Base-by-base conservation (phyloP, 2,329 filamentous ascomycete genomes). In the Botryotinia globosa region DNA sequence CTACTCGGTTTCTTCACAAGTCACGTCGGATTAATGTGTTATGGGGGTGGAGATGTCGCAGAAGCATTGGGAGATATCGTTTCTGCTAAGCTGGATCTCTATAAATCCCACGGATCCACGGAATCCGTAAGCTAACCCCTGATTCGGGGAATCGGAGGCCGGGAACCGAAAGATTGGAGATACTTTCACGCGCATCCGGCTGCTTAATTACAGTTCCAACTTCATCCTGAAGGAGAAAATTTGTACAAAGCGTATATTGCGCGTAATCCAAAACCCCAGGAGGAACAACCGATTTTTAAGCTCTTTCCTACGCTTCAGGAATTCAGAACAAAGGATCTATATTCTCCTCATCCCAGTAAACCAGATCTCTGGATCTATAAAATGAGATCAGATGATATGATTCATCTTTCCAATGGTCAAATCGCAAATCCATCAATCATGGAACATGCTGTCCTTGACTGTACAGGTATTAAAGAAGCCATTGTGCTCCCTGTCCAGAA, bases 401-500 rank as follows among this genome's bases (percentile, higher is more conserved):
- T 74, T 34, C 42, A 39, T 22, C 51, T 73, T 25, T 25, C 62
- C 9, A 54, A 71, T 39, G 48, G 58, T 29, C 45, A 66, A 54
- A 68, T 65, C 3, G 51, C 51, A 12, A 65, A 73, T 34, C 66
- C 72, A 8, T 56, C 56, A 42, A 56, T 54, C 18, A 68, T 68
- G 14, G 65, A 68, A 22, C 65, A 68, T 34, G 32, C 12, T 8
- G 54, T 62, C 12, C 34, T 66, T 12, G 56, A 64, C 20, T 82
- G 80, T 79, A 78, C 79, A 12, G 76, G 72, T 22, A 76, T 82
- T 12, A 74, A 79, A 64, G 73, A 78, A 32, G 78, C 78, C 3
- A 81, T 82, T 72, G 32, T 48, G 1, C 64, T 71, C 7, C 75
- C 75, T 71, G 44, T 51, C 6, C 63, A 66, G 44, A 66, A 66